phyloP scores from a whole-genome alignment of 1,284 basidiomycete species.

The Xanthoconium separans region DNA sequence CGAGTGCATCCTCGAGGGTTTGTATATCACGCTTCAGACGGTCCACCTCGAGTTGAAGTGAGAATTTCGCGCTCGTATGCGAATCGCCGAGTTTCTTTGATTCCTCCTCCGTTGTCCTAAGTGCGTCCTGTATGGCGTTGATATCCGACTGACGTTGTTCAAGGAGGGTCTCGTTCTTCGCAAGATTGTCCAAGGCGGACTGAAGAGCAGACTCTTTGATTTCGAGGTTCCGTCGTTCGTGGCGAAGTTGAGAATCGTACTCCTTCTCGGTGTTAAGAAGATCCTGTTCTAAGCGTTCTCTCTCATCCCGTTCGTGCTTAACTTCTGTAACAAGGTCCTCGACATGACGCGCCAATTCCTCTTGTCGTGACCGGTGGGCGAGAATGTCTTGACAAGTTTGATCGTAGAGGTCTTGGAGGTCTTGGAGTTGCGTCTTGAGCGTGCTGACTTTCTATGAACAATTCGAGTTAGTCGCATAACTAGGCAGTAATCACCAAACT shows the following conservation, averaged over 20 bases:
- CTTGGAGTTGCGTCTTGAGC: constrained; percentile 62
- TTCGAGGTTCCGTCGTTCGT: constrained; percentile 60
- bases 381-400: constrained; percentile 57
- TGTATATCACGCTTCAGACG: constrained; percentile 84
- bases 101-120: constrained; percentile 60
- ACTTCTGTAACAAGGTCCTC: constrained; percentile 73
- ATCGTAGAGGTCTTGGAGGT: constrained; percentile 62
- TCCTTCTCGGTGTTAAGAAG: constrained; percentile 55
- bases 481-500: constrained; percentile 14
- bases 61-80: constrained; percentile 81
- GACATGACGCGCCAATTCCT: constrained; percentile 73
- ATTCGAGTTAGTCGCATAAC: not conserved
- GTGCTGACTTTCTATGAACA: constrained; percentile 58
- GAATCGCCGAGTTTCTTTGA: constrained; percentile 69
- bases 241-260: constrained; percentile 57
- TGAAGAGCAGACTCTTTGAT: constrained; percentile 67
- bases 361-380: constrained; percentile 62
- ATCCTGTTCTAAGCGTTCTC: constrained; percentile 57
- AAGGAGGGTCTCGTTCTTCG: constrained; percentile 59
- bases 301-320: constrained; percentile 52
- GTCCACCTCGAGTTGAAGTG: constrained; percentile 89
- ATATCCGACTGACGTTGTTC: constrained; percentile 74
- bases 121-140: constrained; percentile 67
- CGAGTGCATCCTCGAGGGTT: constrained; percentile 78
- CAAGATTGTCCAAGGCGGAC: constrained; percentile 58